These are phyloP conservation scores for Glycine tomentella DNA, from an alignment of 306 rosid genomes.

Conservation along the genomic window DNA sequence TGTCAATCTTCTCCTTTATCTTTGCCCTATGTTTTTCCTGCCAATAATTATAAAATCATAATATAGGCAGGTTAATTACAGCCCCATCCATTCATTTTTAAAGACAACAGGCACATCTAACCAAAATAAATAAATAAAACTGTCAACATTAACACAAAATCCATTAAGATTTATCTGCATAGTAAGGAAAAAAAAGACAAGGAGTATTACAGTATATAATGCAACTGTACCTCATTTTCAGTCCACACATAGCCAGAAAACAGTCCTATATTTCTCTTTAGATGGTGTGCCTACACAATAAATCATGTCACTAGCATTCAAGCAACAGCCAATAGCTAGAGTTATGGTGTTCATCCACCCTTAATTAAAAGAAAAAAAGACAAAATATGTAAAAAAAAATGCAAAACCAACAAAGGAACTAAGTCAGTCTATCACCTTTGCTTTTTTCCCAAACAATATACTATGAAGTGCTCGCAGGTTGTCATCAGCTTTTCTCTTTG, in stretches of 20 bases:
- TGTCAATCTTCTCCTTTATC: constrained; percentile 79
- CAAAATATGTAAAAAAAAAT: not conserved
- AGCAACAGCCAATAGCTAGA: constrained; percentile 2
- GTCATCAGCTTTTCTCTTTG: constrained; percentile 87
- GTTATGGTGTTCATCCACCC: not conserved
- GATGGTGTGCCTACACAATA: constrained; percentile 60
- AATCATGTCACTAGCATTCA: constrained; percentile 36
- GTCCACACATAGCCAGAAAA: constrained; percentile 92
- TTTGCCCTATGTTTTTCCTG: constrained; percentile 77
- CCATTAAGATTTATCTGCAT: not conserved
- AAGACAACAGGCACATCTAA: not conserved
- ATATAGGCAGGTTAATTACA: constrained; percentile 10
- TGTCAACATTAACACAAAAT: not conserved
- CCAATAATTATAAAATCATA: constrained; percentile 41
- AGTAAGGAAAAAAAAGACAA: constrained; percentile 4
- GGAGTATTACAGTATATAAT: not conserved
- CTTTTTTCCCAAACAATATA: constrained; percentile 77
- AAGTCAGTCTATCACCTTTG: constrained; percentile 60
- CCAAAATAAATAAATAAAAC: not conserved
- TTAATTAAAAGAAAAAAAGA: not conserved
- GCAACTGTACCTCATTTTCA: constrained; percentile 75
- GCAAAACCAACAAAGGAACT: constrained; percentile 13
- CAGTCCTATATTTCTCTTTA: constrained; percentile 77
- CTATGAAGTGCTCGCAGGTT: constrained; percentile 75
- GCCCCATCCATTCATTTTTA: not conserved